Base-by-base conservation (phyloP, 2,329 filamentous ascomycete genomes). In the Aspergillus fumigatiaffinis region DNA sequence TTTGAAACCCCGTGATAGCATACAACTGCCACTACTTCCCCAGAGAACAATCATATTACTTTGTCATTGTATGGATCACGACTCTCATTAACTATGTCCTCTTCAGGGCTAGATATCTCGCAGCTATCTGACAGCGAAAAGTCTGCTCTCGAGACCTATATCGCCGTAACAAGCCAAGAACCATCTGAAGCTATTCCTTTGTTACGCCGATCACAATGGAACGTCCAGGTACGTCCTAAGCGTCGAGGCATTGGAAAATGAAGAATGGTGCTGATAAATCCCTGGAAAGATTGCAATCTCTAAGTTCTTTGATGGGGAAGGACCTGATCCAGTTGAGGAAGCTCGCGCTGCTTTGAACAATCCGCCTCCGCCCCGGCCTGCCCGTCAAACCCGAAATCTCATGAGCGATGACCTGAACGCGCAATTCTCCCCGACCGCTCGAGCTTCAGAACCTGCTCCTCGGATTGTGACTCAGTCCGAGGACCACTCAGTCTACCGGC, bases 241-340 rank as follows among this genome's bases (percentile, higher is more conserved):
- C 58, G 1, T 20, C 5, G 14, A 20, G 4, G 3, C 1, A 21
- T 7, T n/a, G 28, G 17, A 50, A 4, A 23, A 21, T 17, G 3
- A 26, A 47, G 20, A 20, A 50, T 47, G 26, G 1, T 53, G 44
- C 54, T 61, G 47, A 64, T 51, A 49, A 58, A 73, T 56, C 47
- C 53, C 53, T 55, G 44, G 26, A 32, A 71, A 97, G 88, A 96
- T 97, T 67, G 93, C 94, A 57, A 93, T 99, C 62, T 86, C 94
- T 63, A 95, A 95, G 71, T 97, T 97, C 84, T 99, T 97, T 73
- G 94, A 99, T 69, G 94, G 94, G 65, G 94, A 97, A 77, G 88
- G 88, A 3, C 84, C 91, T 51, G 91, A 96, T 71, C 88, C 86
- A 12, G 79, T 93, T 20, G 88, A 89, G 57, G 91, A 94, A 77